These are phyloP conservation scores for Pyrenophora seminiperda DNA, from an alignment of 2,329 filamentous ascomycete species.

Conservation along the genomic window DNA sequence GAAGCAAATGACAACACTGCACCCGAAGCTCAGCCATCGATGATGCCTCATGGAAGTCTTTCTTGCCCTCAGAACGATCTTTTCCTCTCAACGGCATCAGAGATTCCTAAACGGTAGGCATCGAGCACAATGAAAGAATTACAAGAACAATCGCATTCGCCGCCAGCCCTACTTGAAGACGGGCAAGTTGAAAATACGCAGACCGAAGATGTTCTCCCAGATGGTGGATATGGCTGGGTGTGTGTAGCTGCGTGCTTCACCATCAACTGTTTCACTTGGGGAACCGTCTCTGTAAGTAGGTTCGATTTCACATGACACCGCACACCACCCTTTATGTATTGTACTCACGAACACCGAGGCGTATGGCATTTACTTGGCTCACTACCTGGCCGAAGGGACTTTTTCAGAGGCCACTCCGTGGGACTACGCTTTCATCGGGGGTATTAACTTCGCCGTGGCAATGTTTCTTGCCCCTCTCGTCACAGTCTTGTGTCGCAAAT, in stretches of 20 bases:
- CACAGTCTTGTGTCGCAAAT: conserved; percentile 33
- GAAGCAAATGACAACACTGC: not conserved
- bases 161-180: not conserved
- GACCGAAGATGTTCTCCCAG: conserved; percentile 5
- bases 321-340: too few relatives aligned
- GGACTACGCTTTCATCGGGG: conserved; percentile 51
- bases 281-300: conserved; percentile 22
- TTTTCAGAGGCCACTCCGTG: conserved; percentile 44
- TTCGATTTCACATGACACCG: too few relatives aligned
- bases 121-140: too few relatives aligned
- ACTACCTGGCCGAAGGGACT: conserved; percentile 46
- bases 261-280: conserved; percentile 19
- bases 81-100: too few relatives aligned
- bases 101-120: too few relatives aligned
- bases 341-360: conserved; percentile 6
- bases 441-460: conserved; percentile 45
- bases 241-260: conserved; percentile 21
- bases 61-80: not conserved
- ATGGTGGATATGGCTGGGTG: conserved; percentile 27
- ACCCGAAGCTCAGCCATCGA: too few relatives aligned
- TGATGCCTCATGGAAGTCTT: not conserved
- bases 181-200: not conserved
- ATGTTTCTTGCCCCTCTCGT: conserved; percentile 45
- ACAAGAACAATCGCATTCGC: not conserved
- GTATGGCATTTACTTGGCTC: conserved; percentile 53